phyloP scores from a whole-genome alignment of 306 rosid genomes.

The Hippophae rhamnoides region DNA sequence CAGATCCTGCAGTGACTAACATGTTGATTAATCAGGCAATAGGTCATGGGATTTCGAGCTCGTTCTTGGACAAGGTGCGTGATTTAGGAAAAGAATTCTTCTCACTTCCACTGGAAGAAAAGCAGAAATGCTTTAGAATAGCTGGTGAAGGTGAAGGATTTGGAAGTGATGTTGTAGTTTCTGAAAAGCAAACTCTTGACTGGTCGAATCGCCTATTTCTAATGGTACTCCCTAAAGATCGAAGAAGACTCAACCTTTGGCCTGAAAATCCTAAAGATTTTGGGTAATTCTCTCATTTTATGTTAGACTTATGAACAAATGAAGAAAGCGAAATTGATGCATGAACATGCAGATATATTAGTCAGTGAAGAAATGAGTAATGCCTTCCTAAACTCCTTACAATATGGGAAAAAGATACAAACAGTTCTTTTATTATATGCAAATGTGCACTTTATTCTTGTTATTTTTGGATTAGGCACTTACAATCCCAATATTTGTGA shows the following conservation, averaged over 20 bases:
- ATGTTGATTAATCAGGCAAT: slow-evolving; percentile 19
- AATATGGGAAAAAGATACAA: too few species aligned
- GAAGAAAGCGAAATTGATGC: too few species aligned
- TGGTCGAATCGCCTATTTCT: slow-evolving; percentile 38
- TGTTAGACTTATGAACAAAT: too few species aligned
- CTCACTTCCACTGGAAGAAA: slow-evolving; percentile 26
- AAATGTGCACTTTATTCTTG: too few species aligned
- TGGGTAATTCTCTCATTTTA: slow-evolving; percentile 19
- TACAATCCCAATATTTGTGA: too few species aligned
- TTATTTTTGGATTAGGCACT: too few species aligned
- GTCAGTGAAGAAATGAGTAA: too few species aligned
- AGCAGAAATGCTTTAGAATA: slow-evolving; percentile 17
- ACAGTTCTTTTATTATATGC: too few species aligned
- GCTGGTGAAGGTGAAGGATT: slow-evolving; percentile 36
- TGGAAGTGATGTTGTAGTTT: slow-evolving; percentile 38
- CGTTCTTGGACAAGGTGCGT: slow-evolving; percentile 26
- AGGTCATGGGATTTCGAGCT: slow-evolving; percentile 26
- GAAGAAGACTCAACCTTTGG: slow-evolving; percentile 47
- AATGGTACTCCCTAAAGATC: background rate
- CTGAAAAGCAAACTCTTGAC: slow-evolving; percentile 40
- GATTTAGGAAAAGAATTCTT: slow-evolving; percentile 27
- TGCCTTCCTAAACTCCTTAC: too few species aligned
- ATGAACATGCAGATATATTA: too few species aligned
- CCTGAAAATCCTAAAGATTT: slow-evolving; percentile 43
- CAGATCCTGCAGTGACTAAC: too few species aligned